Percentiles rank a stretch among this genome's conserved stretches.
Evolutionary conservation across 352 stramenopile genomes (phyloP).

Genomic region (Stramenopiles sp.): DNA sequence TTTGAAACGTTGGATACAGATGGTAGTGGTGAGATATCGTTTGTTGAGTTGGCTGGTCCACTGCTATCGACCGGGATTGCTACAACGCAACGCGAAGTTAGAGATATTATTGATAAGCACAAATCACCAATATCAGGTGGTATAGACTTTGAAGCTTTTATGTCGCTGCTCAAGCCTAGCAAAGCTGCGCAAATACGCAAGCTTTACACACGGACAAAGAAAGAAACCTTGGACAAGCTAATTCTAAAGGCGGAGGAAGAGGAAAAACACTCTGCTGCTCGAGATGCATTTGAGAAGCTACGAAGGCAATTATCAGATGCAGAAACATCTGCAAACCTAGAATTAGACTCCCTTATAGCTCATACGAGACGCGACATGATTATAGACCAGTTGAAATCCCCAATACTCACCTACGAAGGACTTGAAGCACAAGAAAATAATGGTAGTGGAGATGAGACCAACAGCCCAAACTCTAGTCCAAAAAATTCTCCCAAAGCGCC

Average conservation of each 20-base stretch:
- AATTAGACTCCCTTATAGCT: constrained; percentile 3
- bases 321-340: not conserved
- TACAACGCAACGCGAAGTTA: constrained; percentile 13
- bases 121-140: not conserved
- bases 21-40: constrained; percentile 44
- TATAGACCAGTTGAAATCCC: constrained; percentile 5
- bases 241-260: not conserved
- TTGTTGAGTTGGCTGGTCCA: constrained; percentile 58
- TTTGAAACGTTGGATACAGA: constrained; percentile 63
- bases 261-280: constrained; percentile 4
- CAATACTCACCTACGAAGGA: not conserved
- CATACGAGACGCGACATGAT: not conserved
- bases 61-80: constrained; percentile 58
- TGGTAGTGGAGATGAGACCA: not conserved
- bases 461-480: not conserved
- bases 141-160: constrained; percentile 12
- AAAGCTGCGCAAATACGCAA: not conserved
- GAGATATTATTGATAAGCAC: constrained; percentile 8
- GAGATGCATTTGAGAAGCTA: constrained; percentile 6
- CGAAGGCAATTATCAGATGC: not conserved
- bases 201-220: not conserved
- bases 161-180: not conserved
- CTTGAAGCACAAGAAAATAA: not conserved
- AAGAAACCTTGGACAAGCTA: constrained; percentile 7
- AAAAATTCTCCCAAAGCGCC: not conserved